phyloP scores from a whole-genome alignment of 441 rosid species.

The Populus hybrid region DNA sequence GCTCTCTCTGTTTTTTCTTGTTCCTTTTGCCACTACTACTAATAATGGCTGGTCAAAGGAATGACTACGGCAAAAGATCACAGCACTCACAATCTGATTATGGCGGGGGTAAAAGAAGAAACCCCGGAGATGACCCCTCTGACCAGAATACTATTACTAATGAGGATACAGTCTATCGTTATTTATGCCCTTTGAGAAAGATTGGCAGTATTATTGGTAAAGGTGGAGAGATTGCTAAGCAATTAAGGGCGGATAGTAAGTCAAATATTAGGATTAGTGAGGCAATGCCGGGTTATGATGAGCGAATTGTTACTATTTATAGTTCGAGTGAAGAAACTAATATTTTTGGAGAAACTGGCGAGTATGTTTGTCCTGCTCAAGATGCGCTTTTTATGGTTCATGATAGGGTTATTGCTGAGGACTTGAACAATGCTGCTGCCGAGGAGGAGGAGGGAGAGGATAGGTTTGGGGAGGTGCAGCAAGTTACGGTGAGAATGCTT shows the following conservation, averaged over 20 bases:
- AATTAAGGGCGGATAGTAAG: slow-evolving; percentile 73
- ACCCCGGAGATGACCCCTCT: slow-evolving; percentile 55
- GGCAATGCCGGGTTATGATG: slow-evolving; percentile 74
- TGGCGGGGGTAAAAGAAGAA: slow-evolving; percentile 68
- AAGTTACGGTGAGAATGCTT: slow-evolving; percentile 70
- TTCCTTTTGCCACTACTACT: background rate
- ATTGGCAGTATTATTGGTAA: slow-evolving; percentile 94
- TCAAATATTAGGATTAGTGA: slow-evolving; percentile 87
- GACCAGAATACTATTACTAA: slow-evolving; percentile 50
- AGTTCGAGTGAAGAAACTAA: slow-evolving; percentile 84
- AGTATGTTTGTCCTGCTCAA: slow-evolving; percentile 75
- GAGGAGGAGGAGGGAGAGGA: slow-evolving; percentile 31
- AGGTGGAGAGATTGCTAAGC: slow-evolving; percentile 95
- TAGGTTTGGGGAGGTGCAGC: slow-evolving; percentile 50
- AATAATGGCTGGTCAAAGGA: slow-evolving; percentile 77
- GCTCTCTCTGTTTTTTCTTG: background rate
- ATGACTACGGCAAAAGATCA: slow-evolving; percentile 80
- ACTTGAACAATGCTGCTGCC: slow-evolving; percentile 28
- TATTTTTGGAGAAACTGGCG: slow-evolving; percentile 53
- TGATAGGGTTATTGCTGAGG: slow-evolving; percentile 79
- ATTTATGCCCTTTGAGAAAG: slow-evolving; percentile 83
- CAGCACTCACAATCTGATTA: slow-evolving; percentile 63
- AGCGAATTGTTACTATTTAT: slow-evolving; percentile 85
- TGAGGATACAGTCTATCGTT: slow-evolving; percentile 91
- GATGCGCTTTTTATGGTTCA: slow-evolving; percentile 89